Evolutionary conservation across 345 rosid species (phyloP).

Genomic region (Euclidium syriacum): DNA sequence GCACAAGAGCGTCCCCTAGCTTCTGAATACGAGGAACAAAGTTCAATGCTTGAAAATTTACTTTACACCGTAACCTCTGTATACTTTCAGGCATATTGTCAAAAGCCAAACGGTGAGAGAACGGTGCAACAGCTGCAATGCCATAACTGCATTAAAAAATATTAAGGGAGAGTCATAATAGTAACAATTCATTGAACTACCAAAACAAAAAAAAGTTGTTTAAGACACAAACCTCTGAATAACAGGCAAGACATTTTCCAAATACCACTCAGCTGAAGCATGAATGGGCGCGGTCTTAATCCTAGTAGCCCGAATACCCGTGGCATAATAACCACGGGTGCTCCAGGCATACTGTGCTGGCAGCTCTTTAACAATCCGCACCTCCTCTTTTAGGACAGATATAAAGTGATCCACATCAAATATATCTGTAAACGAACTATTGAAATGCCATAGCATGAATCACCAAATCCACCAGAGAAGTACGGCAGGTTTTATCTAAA

Average conservation of each 20-base stretch:
- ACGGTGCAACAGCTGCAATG: slow-evolving; percentile 88
- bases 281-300: slow-evolving; percentile 87
- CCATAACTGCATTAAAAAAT: slow-evolving; percentile 63
- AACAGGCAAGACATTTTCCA: slow-evolving; percentile 82
- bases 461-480: slow-evolving; percentile 4
- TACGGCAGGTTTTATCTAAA: slow-evolving; percentile 9
- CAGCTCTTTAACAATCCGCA: slow-evolving; percentile 58
- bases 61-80: slow-evolving; percentile 92
- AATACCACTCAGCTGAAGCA: slow-evolving; percentile 84
- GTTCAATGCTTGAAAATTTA: slow-evolving; percentile 73
- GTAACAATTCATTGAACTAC: not conserved
- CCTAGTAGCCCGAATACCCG: slow-evolving; percentile 90
- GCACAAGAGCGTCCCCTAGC: slow-evolving; percentile 61
- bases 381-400: slow-evolving; percentile 46
- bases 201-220: not conserved
- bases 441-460: slow-evolving; percentile 2
- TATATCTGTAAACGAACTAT: slow-evolving; percentile 72
- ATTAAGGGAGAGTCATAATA: not conserved
- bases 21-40: slow-evolving; percentile 57
- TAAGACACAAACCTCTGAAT: slow-evolving; percentile 60
- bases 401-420: slow-evolving; percentile 90
- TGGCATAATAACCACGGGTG: slow-evolving; percentile 88
- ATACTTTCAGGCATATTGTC: slow-evolving; percentile 63
- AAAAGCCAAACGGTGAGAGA: slow-evolving; percentile 89
- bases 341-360: slow-evolving; percentile 78